A percentile compares a stretch with the other conserved stretches of the same genome.
phyloP scores from a whole-genome alignment of 192 early-diverging fungal species.

The Coemansia sp. region DNA sequence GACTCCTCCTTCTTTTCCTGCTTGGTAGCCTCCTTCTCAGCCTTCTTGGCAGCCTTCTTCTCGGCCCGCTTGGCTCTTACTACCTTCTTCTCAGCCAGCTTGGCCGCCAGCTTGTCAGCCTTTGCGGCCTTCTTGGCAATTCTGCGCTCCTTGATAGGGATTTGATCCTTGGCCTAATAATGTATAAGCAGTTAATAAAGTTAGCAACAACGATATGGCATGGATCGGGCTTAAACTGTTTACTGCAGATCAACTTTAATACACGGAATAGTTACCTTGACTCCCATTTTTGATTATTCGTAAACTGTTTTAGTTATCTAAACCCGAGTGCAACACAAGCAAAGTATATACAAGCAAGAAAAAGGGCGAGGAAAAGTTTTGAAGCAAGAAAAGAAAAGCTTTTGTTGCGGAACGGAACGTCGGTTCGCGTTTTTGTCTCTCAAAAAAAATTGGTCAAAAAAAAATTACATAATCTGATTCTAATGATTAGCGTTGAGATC shows the following conservation, averaged over 20 bases:
- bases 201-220: not conserved
- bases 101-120: constrained; percentile 8
- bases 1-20: constrained; percentile 12
- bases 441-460: not conserved
- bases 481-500: not conserved
- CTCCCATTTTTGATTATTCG: not conserved
- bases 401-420: not conserved
- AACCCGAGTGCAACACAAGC: not conserved
- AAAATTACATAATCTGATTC: not conserved
- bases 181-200: not conserved
- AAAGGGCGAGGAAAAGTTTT: not conserved
- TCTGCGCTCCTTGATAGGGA: constrained; percentile 17
- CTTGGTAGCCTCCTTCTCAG: constrained; percentile 5
- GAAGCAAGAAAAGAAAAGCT: not conserved
- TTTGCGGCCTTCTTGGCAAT: constrained; percentile 13
- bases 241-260: not conserved
- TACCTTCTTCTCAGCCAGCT: constrained; percentile 11
- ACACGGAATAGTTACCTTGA: not conserved
- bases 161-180: constrained; percentile 23
- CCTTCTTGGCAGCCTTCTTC: constrained; percentile 8
- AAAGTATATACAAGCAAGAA: not conserved
- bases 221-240: not conserved
- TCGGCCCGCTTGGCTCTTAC: constrained; percentile 5
- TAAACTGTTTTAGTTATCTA: not conserved
- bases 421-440: not conserved